Conservation (phyloP, 768 basidiomycete species). For the Tulasnella calospora region DNA sequence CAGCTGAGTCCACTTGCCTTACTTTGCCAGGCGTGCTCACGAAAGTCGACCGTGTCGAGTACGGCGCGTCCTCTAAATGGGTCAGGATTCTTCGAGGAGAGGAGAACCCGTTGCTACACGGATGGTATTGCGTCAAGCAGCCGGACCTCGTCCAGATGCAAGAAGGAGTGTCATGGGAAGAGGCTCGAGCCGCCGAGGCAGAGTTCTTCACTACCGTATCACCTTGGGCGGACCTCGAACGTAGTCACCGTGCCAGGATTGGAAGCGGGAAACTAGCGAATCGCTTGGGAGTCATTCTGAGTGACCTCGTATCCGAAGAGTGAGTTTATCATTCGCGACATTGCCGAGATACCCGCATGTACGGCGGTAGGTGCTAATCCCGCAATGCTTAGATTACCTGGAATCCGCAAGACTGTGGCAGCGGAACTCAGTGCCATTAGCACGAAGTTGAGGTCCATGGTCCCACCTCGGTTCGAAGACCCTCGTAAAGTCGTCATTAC, state of each 20-base stretch:
- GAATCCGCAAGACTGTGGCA: constrained; percentile 56
- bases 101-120: constrained; percentile 46
- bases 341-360: neutral
- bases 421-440: constrained; percentile 43
- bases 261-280: constrained; percentile 42
- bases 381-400: constrained; percentile 48
- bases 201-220: constrained; percentile 46
- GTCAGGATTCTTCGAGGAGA: constrained; percentile 33
- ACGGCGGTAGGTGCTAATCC: neutral
- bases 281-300: constrained; percentile 55
- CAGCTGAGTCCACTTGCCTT: neutral
- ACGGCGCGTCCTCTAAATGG: constrained; percentile 55
- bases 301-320: constrained; percentile 38
- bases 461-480: constrained; percentile 51
- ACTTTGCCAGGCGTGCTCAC: constrained; percentile 56
- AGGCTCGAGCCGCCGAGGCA: constrained; percentile 55
- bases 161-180: constrained; percentile 51
- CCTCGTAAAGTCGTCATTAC: constrained; percentile 52
- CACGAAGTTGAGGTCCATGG: constrained; percentile 37
- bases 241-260: constrained; percentile 2
- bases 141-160: constrained; percentile 50
- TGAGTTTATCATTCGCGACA: neutral
- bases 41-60: constrained; percentile 63
- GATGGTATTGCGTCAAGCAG: constrained; percentile 59
- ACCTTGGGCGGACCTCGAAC: constrained; percentile 29